Conservation (phyloP, 169 alveolate genomes). For the Neospora caninum region DNA sequence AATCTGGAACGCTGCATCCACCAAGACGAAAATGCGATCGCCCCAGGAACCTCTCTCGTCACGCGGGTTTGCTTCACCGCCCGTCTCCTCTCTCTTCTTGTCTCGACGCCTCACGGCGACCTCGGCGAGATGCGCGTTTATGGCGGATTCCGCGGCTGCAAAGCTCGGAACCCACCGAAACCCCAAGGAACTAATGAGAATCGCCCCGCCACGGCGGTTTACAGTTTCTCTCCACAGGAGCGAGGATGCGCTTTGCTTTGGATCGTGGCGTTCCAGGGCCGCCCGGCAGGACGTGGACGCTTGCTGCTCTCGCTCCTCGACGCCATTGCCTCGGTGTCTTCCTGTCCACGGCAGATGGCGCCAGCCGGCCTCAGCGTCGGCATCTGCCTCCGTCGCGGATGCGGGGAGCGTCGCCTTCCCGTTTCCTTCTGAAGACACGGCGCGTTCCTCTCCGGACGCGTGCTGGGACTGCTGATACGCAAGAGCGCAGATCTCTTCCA, state of each 20-base stretch:
- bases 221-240: neutral
- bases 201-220: neutral
- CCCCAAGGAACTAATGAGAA: neutral
- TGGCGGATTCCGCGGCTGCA: neutral
- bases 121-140: neutral
- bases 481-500: neutral
- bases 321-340: neutral
- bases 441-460: too few species aligned
- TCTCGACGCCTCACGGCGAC: constrained; percentile 20
- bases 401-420: neutral
- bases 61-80: neutral
- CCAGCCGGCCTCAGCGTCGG: neutral
- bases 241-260: neutral
- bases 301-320: neutral
- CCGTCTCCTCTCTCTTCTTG: neutral
- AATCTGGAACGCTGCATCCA: neutral
- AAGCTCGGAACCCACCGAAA: neutral
- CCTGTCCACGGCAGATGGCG: neutral
- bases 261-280: constrained; percentile 17
- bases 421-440: neutral
- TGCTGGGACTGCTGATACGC: neutral
- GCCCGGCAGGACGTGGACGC: neutral
- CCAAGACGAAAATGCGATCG: neutral
- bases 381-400: neutral
- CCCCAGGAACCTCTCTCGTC: neutral